Evolutionary conservation across 78 protist species (phyloP).

Genomic region (Dictyostelium brefeldianum): DNA sequence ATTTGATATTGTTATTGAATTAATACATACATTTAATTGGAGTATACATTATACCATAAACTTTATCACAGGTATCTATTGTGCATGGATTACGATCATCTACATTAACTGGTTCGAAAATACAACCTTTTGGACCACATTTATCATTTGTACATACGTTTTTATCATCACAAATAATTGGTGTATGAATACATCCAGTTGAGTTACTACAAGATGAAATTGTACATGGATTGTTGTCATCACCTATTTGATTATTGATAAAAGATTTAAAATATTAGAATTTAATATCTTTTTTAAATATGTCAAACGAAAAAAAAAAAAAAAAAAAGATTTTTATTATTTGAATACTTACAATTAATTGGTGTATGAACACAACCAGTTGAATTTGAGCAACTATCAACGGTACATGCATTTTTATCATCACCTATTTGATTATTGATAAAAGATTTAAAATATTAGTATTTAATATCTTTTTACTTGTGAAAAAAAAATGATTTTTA

Average conservation of each 20-base stretch:
- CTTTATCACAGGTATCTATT: constrained; percentile 32
- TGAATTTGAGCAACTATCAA: no score
- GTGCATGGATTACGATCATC: constrained; percentile 37
- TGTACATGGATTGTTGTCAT: constrained; percentile 28
- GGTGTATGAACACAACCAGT: constrained; percentile 35
- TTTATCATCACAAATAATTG: constrained; percentile 9
- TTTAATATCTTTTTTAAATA: no score
- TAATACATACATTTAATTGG: not conserved
- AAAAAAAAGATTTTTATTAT: no score
- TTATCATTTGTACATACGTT: not conserved
- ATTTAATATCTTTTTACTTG: no score
- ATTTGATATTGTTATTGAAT: not conserved
- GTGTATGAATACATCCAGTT: not conserved
- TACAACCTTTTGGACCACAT: constrained; percentile 28
- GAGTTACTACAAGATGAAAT: not conserved
- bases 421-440: constrained; percentile 13
- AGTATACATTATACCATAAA: constrained; percentile 26
- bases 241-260: constrained; percentile 8
- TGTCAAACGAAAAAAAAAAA: no score
- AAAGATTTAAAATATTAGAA: constrained; percentile 35
- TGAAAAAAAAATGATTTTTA: no score
- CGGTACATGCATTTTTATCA: constrained; percentile 29
- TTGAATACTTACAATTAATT: no score
- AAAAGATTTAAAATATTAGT: constrained; percentile 34
- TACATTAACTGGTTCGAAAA: not conserved